Evolutionary conservation across 2,329 filamentous ascomycete genomes (phyloP).

Genomic region (Epichloe festucae): DNA sequence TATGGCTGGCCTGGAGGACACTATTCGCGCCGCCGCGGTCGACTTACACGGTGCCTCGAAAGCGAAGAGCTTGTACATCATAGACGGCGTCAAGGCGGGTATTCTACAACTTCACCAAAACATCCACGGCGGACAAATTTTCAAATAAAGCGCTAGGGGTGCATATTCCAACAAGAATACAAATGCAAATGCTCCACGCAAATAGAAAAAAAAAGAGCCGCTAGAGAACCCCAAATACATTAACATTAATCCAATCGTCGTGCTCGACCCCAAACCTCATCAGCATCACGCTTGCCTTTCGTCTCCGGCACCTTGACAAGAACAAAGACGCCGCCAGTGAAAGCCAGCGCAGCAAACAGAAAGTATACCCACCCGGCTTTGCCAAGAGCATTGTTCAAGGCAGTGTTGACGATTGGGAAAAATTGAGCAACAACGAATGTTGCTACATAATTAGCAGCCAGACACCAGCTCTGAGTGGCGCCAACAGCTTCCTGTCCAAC

Average conservation of each 20-base stretch:
- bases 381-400: conserved; percentile 48
- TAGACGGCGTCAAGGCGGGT: conserved; percentile 70
- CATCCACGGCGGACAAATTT: conserved; percentile 30
- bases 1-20: conserved; percentile 74
- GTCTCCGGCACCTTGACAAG: conserved; percentile 71
- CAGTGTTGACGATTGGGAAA: conserved; percentile 75
- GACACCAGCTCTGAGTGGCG: conserved; percentile 76
- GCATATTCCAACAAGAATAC: background rate
- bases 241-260: conserved; percentile 38
- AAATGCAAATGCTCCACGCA: background rate
- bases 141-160: conserved; percentile 10
- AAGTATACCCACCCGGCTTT: conserved; percentile 79
- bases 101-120: conserved; percentile 47
- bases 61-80: conserved; percentile 33
- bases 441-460: conserved; percentile 78
- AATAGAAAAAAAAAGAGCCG: background rate
- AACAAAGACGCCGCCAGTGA: conserved; percentile 59
- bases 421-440: conserved; percentile 92
- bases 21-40: conserved; percentile 56
- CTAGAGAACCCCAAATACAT: conserved; percentile 3
- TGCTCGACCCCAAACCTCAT: conserved; percentile 80
- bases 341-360: conserved; percentile 69
- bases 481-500: conserved; percentile 85
- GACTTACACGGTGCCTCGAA: conserved; percentile 28
- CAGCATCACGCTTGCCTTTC: conserved; percentile 66